A percentile compares a stretch with the other conserved stretches of the same genome.
phyloP scores from a whole-genome alignment of 2,329 filamentous ascomycete species.

The Hortaea werneckii region DNA sequence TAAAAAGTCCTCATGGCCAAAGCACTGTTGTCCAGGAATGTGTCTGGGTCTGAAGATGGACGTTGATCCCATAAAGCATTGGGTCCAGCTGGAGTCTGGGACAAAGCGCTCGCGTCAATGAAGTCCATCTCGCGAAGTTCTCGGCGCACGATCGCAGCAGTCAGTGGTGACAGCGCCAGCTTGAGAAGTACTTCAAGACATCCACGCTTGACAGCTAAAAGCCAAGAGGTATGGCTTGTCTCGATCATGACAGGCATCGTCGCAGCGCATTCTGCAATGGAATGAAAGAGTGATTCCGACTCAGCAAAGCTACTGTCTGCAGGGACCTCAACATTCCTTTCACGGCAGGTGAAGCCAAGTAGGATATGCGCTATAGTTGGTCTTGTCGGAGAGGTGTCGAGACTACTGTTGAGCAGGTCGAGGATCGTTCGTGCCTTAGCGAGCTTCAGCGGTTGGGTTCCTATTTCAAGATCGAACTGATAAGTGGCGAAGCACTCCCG shows the following conservation, averaged over 20 bases:
- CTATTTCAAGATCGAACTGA: slow-evolving; percentile 68
- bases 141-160: slow-evolving; percentile 60
- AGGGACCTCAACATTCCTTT: slow-evolving; percentile 58
- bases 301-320: slow-evolving; percentile 60
- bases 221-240: slow-evolving; percentile 28
- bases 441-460: slow-evolving; percentile 61
- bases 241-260: slow-evolving; percentile 40
- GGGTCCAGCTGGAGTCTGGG: slow-evolving; percentile 59
- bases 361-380: slow-evolving; percentile 86
- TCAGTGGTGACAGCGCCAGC: slow-evolving; percentile 75
- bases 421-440: slow-evolving; percentile 71
- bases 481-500: slow-evolving; percentile 72
- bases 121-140: slow-evolving; percentile 74
- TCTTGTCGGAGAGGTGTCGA: slow-evolving; percentile 61
- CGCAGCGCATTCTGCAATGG: slow-evolving; percentile 49
- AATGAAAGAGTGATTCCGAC: slow-evolving; percentile 72
- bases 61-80: slow-evolving; percentile 65
- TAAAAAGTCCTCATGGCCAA: slow-evolving; percentile 68
- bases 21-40: slow-evolving; percentile 59
- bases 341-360: slow-evolving; percentile 72
- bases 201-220: slow-evolving; percentile 32
- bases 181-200: slow-evolving; percentile 57
- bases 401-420: slow-evolving; percentile 72
- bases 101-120: slow-evolving; percentile 64
- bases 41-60: slow-evolving; percentile 50